Evolutionary conservation across 2,329 filamentous ascomycete genomes (phyloP).

Genomic region (Aspergillus caelatus): DNA sequence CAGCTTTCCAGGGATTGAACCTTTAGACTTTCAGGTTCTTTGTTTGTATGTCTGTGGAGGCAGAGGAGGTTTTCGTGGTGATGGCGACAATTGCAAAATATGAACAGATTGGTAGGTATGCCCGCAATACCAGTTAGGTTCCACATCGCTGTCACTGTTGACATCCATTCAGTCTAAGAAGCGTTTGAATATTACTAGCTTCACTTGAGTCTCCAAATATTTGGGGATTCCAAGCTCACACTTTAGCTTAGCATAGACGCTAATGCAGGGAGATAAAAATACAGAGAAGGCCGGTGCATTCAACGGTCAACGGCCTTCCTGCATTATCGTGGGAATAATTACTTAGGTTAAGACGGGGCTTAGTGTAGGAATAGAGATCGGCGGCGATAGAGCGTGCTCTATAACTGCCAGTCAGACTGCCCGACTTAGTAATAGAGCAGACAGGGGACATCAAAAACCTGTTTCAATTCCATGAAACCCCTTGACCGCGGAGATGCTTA

Average conservation of each 20-base stretch:
- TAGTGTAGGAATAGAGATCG: background rate
- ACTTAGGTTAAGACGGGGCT: no score
- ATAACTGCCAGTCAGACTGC: background rate
- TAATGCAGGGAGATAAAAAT: background rate
- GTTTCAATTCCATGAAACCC: background rate
- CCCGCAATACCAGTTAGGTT: no score
- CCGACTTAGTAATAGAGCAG: accelerated
- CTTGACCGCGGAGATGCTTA: background rate
- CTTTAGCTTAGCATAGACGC: background rate
- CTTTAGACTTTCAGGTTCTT: background rate
- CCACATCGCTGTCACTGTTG: no score
- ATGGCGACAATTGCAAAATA: background rate
- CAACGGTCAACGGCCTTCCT: background rate
- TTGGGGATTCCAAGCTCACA: no score
- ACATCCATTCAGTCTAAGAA: no score
- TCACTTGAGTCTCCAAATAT: no score
- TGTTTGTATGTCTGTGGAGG: background rate
- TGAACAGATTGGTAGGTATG: background rate
- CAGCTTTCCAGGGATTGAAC: background rate
- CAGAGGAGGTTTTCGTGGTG: accelerated
- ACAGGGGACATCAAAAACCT: no score
- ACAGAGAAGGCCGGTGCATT: background rate
- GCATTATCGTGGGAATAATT: background rate
- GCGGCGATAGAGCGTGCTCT: background rate
- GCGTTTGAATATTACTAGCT: no score